Percentiles rank a stretch among this genome's conserved stretches.
These are phyloP conservation scores for Ophiostoma sp. DNA, from an alignment of 2,329 filamentous ascomycete genomes.

Conservation along the genomic window DNA sequence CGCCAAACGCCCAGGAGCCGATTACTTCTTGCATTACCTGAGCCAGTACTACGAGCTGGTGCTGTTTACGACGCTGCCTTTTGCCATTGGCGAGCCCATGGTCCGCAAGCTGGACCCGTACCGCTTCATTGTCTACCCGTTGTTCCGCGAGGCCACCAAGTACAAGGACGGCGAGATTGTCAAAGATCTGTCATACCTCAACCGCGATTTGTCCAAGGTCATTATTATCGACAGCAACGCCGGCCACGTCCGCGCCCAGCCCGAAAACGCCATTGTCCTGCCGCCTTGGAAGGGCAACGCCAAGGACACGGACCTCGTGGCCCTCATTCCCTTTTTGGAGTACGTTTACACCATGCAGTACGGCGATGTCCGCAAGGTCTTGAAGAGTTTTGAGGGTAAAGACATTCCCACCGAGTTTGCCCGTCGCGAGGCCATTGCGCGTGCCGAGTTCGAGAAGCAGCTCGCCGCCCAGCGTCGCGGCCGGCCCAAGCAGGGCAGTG, in stretches of 20 bases:
- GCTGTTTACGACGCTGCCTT: constrained; percentile 88
- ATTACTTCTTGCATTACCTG: constrained; percentile 96
- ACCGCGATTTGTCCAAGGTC: constrained; percentile 92
- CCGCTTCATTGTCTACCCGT: constrained; percentile 90
- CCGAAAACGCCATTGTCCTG: constrained; percentile 93
- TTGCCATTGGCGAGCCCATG: constrained; percentile 79
- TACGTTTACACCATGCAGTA: constrained; percentile 95
- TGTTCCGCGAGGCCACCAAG: constrained; percentile 95
- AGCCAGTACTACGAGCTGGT: constrained; percentile 98
- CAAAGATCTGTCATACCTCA: constrained; percentile 98
- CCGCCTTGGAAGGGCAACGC: constrained; percentile 85
- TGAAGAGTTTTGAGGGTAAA: constrained; percentile 86
- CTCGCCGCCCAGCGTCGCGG: constrained; percentile 68
- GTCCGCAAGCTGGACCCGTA: constrained; percentile 93
- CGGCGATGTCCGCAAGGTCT: constrained; percentile 78
- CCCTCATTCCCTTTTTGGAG: constrained; percentile 93
- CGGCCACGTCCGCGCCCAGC: constrained; percentile 80
- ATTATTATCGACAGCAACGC: constrained; percentile 89
- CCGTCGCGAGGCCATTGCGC: constrained; percentile 78
- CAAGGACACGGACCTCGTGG: constrained; percentile 81
- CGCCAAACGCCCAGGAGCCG: constrained; percentile 90
- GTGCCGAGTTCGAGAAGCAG: constrained; percentile 81
- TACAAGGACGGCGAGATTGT: constrained; percentile 95
- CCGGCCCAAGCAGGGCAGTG: constrained; percentile 48
- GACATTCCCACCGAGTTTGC: constrained; percentile 90